Conservation (phyloP, 768 basidiomycete genomes). For the Boletus sp. region DNA sequence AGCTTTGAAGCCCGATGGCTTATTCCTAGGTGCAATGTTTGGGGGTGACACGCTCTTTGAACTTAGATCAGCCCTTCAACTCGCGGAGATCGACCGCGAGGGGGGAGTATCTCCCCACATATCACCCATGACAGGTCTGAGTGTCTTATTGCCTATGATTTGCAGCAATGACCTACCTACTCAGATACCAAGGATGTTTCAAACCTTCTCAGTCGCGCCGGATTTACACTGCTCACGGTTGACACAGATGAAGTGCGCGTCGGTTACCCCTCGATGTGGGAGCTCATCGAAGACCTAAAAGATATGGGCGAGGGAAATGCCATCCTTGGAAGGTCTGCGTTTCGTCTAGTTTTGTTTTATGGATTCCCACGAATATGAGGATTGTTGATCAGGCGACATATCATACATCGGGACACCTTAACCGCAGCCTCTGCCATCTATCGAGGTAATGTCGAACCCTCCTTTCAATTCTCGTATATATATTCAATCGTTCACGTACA, state of each 20-base stretch:
- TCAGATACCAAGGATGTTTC: slow-evolving; percentile 91
- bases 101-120: slow-evolving; percentile 96
- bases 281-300: slow-evolving; percentile 87
- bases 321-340: slow-evolving; percentile 69
- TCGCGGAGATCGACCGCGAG: slow-evolving; percentile 90
- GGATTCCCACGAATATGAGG: background rate
- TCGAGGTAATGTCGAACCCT: slow-evolving; percentile 51
- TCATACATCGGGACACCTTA: slow-evolving; percentile 80
- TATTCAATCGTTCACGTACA: slow-evolving; percentile 30
- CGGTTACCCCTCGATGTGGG: slow-evolving; percentile 93
- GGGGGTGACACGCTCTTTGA: slow-evolving; percentile 97
- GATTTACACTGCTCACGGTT: slow-evolving; percentile 90
- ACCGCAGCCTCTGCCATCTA: slow-evolving; percentile 92
- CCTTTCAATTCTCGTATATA: background rate
- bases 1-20: slow-evolving; percentile 82
- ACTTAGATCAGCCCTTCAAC: slow-evolving; percentile 87
- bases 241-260: slow-evolving; percentile 93
- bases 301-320: slow-evolving; percentile 98
- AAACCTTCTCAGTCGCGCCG: slow-evolving; percentile 86
- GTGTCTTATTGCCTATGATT: background rate
- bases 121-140: slow-evolving; percentile 93
- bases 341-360: background rate
- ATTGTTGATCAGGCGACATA: slow-evolving; percentile 48
- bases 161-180: slow-evolving; percentile 2
- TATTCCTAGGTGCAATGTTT: slow-evolving; percentile 92